Evolutionary conservation across 352 stramenopile species (phyloP).

Genomic region (Phytophthora cactorum): DNA sequence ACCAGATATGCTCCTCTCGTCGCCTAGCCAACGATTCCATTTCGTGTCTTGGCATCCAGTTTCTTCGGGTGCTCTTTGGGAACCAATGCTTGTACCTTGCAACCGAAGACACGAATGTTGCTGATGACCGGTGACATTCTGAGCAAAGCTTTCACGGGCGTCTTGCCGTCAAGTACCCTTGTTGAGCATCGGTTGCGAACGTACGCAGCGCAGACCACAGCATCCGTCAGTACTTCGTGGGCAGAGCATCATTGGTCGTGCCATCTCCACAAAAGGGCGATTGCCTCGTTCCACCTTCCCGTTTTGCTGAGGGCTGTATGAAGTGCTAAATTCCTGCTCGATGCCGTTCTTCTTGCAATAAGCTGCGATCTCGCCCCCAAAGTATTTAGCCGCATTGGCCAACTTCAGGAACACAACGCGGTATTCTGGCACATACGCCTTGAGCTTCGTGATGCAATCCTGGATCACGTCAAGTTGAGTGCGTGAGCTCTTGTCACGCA

Average conservation of each 20-base stretch:
- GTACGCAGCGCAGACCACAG: neutral
- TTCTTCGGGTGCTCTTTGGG: conserved; percentile 9
- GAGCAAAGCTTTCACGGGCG: neutral
- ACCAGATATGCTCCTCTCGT: conserved; percentile 2
- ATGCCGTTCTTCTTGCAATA: neutral
- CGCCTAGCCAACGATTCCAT: conserved; percentile 3
- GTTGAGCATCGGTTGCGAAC: neutral
- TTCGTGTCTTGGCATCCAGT: conserved; percentile 4
- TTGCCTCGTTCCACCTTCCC: neutral
- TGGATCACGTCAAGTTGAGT: neutral
- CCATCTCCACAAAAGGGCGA: neutral
- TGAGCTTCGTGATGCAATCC: neutral
- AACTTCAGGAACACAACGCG: neutral
- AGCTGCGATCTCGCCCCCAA: neutral
- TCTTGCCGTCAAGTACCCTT: neutral
- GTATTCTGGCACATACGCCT: neutral
- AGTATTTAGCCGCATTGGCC: neutral
- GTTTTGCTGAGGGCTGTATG: neutral
- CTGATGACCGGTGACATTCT: neutral
- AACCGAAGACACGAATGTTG: neutral
- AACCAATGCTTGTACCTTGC: neutral
- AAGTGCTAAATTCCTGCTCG: neutral
- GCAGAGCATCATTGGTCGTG: neutral
- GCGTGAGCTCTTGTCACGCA: neutral
- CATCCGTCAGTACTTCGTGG: neutral